These are phyloP conservation scores for Guyanaporus albipodus DNA, from an alignment of 768 basidiomycete species.

Conservation along the genomic window DNA sequence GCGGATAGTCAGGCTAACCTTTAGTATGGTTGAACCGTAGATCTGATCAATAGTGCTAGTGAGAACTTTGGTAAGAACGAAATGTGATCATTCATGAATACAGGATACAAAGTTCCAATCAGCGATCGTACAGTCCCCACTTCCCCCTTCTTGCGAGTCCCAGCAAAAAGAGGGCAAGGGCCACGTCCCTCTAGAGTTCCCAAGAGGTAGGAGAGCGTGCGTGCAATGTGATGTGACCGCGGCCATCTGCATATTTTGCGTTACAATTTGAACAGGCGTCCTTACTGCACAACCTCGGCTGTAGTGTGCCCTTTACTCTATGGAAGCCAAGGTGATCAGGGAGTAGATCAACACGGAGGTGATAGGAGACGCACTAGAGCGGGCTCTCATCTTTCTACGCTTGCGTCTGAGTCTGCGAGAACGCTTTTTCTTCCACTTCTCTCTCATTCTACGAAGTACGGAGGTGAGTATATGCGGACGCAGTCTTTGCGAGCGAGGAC, in stretches of 20 bases:
- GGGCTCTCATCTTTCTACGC: slow-evolving; percentile 94
- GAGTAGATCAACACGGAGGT: not conserved
- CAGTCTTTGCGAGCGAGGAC: not conserved
- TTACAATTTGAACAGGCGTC: slow-evolving; percentile 14
- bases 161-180: slow-evolving; percentile 19
- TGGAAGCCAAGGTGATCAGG: not conserved
- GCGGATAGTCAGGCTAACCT: too few relatives aligned
- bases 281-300: slow-evolving; percentile 28
- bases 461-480: not conserved
- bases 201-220: slow-evolving; percentile 26
- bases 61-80: too few relatives aligned
- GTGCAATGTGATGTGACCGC: slow-evolving; percentile 20
- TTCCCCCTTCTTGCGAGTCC: slow-evolving; percentile 19
- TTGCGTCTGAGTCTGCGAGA: slow-evolving; percentile 90
- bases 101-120: slow-evolving; percentile 22
- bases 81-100: slow-evolving; percentile 15
- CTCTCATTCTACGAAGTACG: slow-evolving; percentile 66
- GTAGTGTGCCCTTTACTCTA: slow-evolving; percentile 36
- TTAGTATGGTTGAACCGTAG: too few relatives aligned
- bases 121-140: slow-evolving; percentile 24
- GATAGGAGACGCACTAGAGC: slow-evolving; percentile 67
- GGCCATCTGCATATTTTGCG: slow-evolving; percentile 13
- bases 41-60: too few relatives aligned
- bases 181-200: slow-evolving; percentile 19
- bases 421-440: slow-evolving; percentile 97